A percentile compares a stretch with the other conserved stretches of the same genome.
Conservation (phyloP, 2,329 filamentous ascomycete genomes). For the Aureobasidium sp. region DNA sequence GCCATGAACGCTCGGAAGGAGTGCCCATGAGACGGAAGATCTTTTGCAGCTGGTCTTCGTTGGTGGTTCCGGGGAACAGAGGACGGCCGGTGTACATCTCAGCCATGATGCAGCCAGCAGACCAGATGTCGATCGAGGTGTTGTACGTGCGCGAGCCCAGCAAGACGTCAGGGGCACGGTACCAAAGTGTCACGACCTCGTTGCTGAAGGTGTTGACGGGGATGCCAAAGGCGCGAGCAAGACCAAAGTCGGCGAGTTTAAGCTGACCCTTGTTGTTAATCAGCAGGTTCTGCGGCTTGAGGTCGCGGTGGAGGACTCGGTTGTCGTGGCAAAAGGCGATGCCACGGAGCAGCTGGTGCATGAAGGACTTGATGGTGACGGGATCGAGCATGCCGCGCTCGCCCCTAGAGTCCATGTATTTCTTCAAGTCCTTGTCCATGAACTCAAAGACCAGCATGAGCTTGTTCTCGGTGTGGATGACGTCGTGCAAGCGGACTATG, state of each 20-base stretch:
- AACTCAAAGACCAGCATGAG: constrained; percentile 99
- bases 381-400: constrained; percentile 86
- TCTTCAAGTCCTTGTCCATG: constrained; percentile 97
- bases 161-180: constrained; percentile 90
- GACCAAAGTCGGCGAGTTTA: constrained; percentile 90
- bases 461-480: constrained; percentile 99
- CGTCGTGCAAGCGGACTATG: constrained; percentile 94
- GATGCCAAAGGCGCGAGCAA: constrained; percentile 91
- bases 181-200: constrained; percentile 96
- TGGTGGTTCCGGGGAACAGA: constrained; percentile 93
- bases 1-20: constrained; percentile 91
- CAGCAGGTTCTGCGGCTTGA: constrained; percentile 93
- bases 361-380: constrained; percentile 93
- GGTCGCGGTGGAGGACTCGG: constrained; percentile 85
- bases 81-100: constrained; percentile 98
- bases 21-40: constrained; percentile 99
- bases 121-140: constrained; percentile 99
- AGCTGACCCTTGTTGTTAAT: constrained; percentile 88
- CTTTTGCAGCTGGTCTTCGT: constrained; percentile 93
- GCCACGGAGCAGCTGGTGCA: constrained; percentile 92
- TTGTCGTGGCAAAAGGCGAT: constrained; percentile 99
- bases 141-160: constrained; percentile 94
- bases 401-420: constrained; percentile 94
- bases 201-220: constrained; percentile 98
- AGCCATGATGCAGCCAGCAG: constrained; percentile 97